Base-by-base conservation (phyloP, 1,284 basidiomycete genomes). In the Ustilago sp. region DNA sequence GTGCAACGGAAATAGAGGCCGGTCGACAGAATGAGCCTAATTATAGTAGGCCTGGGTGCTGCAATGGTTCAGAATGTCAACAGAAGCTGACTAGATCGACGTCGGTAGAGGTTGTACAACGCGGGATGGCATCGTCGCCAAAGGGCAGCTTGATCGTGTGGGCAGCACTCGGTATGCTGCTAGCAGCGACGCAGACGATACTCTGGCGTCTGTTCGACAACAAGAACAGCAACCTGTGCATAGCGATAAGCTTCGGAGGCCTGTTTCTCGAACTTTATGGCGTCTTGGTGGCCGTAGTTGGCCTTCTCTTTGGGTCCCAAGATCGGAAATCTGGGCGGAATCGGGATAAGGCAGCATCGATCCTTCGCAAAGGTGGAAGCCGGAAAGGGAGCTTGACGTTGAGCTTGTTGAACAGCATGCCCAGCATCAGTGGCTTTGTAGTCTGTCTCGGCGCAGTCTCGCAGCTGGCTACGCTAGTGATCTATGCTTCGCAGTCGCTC, bases 221-320 rank as follows among this genome's bases (percentile, higher is more conserved):
- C 23, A 31, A 63, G 0, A 28, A 38, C 15, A 41, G 32, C 13
- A 8, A 28, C 5, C 28, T 47, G 6, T 55, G 48, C 9, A 36
- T 47, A 3, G 53, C 43, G 1, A 12, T 75, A 17, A 38, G 50
- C 17, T 52, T 50, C 36, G 51, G 64, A n/a, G 68, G 63, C 1
- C 50, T 78, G 11, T 51, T 41, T 3, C 54, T 78, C 41, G 58
- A 68, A 23, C 48, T 78, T 1, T 78, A 63, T 31, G 64, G 59
- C 3, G 61, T 59, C 9, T 15, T 75, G 15, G 23, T 68, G 8
- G 34, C 73, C 4, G 9, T 39, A 5, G 28, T 57, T 7, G 52
- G 52, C 12, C 34, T 78, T 38, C 55, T 75, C 6, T 13, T 52
- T n/a, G 32, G n/a, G 23, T 59, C 36, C 52, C 15, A 13, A n/a